A percentile compares a stretch with the other conserved stretches of the same genome.
phyloP scores from a whole-genome alignment of 179 eudicot genomes.

The Carnegiea gigantea region DNA sequence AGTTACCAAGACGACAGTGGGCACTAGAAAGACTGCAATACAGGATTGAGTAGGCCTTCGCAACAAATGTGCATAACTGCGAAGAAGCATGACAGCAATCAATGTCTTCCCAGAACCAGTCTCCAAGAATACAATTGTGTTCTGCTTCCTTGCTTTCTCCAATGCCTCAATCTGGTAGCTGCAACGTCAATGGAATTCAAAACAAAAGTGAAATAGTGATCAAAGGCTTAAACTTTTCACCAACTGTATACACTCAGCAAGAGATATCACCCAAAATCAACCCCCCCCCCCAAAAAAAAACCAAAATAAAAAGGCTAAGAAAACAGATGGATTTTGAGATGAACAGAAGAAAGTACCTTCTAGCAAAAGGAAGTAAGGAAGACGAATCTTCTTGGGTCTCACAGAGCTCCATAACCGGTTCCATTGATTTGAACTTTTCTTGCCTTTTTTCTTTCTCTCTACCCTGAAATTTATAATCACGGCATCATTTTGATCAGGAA shows the following conservation, averaged over 20 bases:
- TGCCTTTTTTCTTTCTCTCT: background rate
- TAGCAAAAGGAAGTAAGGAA: constrained; percentile 27
- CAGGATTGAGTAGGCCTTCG: constrained; percentile 54
- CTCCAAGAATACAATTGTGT: constrained; percentile 83
- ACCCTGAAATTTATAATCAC: background rate
- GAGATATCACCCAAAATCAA: background rate
- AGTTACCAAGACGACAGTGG: constrained; percentile 74
- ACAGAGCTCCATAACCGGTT: constrained; percentile 18
- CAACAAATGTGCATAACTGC: constrained; percentile 59
- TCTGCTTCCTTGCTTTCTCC: constrained; percentile 68
- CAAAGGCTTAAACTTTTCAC: background rate
- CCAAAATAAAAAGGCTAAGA: background rate
- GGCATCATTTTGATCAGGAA: background rate
- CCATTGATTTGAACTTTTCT: constrained; percentile 11
- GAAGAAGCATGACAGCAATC: constrained; percentile 89
- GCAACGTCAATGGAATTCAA: constrained; percentile 14
- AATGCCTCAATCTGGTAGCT: constrained; percentile 92
- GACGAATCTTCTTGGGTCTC: constrained; percentile 12
- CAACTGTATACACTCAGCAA: background rate
- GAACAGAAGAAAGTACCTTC: constrained; percentile 26
- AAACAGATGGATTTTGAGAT: background rate
- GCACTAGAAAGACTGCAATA: constrained; percentile 83
- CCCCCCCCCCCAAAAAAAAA: background rate
- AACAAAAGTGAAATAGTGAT: background rate
- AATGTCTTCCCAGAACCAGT: constrained; percentile 96